Evolutionary conservation across 169 alveolate species (phyloP), one percentile per base, ranked within the genome.

Genomic region (Amoebophrya sp.): DNA sequence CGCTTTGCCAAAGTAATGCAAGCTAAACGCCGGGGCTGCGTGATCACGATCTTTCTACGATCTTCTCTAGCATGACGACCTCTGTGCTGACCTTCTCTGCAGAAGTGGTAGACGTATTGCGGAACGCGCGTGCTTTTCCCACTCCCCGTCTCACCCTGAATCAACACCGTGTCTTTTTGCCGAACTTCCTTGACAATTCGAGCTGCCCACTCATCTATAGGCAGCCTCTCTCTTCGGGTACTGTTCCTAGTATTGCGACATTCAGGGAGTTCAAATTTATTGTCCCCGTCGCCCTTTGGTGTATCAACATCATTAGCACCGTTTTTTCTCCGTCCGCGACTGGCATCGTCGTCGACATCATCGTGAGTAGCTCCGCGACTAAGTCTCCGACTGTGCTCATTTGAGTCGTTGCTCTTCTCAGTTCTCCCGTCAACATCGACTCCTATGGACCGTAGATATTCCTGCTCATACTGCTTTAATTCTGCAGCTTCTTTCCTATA

Each of bases 11-110:
- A 78, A 0, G 95, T 89, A 36, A 92, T 93, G 92, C 94, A 91
- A 1, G 95, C 95, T 39, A 94, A 93, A 36, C 95, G 89, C 54
- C 95, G 89, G 29, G 95, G 95, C 94, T 94, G 95, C 29, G 95
- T 94, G 77, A 92, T 92, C 78, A 93, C 89, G 90, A 91, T 91
- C 41, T 89, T 90, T 18, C n/a, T 65, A 10, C 2, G 0, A 0
- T 18, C 2, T 14, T 53, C 23, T 53, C 76, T 23, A 53, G 10
- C 23, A 14, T 23, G n/a, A 10, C 76, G 76, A 53, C 76, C 76
- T 53, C 23, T 53, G 83, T 65, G 18, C 26, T 26, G 36, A 6
- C 26, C 2, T 0, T 6, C 83, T 1, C 33, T 29, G 83, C 83
- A 65, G 33, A 65, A 65, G 83, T 65, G 83, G 83, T 65, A 65